Percentiles rank a stretch among this genome's conserved stretches.
These are phyloP conservation scores for Umbelopsis vinacea DNA, from an alignment of 192 early-diverging fungal species.

Conservation along the genomic window DNA sequence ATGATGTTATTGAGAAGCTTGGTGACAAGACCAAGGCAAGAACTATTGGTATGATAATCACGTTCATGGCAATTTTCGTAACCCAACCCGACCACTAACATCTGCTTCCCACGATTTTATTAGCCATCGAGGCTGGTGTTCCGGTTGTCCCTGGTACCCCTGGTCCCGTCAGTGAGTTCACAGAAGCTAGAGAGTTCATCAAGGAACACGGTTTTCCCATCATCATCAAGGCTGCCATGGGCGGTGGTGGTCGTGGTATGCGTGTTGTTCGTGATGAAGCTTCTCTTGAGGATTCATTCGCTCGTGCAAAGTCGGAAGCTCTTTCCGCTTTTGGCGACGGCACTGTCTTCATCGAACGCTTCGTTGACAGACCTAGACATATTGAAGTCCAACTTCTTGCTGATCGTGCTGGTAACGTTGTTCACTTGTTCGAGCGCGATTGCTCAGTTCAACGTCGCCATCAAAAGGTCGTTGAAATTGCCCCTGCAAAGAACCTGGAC, in stretches of 20 bases:
- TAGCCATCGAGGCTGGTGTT: slow-evolving; percentile 80
- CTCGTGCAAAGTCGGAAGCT: slow-evolving; percentile 88
- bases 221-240: slow-evolving; percentile 98
- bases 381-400: slow-evolving; percentile 98
- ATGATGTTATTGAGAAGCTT: slow-evolving; percentile 83
- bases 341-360: slow-evolving; percentile 93
- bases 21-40: slow-evolving; percentile 97
- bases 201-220: slow-evolving; percentile 86
- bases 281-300: slow-evolving; percentile 78
- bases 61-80: slow-evolving; percentile 12
- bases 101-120: slow-evolving; percentile 28
- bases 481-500: slow-evolving; percentile 79
- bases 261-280: slow-evolving; percentile 82
- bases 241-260: slow-evolving; percentile 97
- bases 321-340: slow-evolving; percentile 94
- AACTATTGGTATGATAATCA: slow-evolving; percentile 63
- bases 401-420: slow-evolving; percentile 82
- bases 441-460: slow-evolving; percentile 97
- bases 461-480: slow-evolving; percentile 96
- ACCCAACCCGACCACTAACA: not conserved
- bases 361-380: slow-evolving; percentile 89
- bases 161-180: slow-evolving; percentile 73
- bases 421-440: slow-evolving; percentile 94
- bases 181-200: slow-evolving; percentile 75
- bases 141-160: slow-evolving; percentile 94